Conservation (phyloP, 2,329 filamentous ascomycete genomes). For the Dactylellina sp. region DNA sequence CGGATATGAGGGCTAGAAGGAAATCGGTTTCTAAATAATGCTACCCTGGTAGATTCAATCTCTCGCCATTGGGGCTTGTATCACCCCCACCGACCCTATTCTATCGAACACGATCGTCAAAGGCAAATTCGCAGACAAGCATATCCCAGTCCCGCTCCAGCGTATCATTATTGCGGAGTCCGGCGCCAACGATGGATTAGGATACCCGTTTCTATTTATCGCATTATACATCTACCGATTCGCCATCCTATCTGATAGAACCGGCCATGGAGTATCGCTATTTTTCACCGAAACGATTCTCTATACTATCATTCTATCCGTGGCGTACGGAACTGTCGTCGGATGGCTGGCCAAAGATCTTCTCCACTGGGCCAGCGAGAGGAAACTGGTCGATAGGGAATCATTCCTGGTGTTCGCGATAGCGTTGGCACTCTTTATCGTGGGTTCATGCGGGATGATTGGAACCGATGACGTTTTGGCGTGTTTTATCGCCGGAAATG, state of each 20-base stretch:
- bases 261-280: conserved; percentile 74
- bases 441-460: conserved; percentile 86
- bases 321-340: conserved; percentile 79
- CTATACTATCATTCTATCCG: conserved; percentile 82
- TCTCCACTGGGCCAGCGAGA: conserved; percentile 84
- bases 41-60: conserved; percentile 71
- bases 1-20: neutral
- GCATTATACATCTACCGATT: conserved; percentile 87
- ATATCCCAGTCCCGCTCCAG: conserved; percentile 84
- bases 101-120: conserved; percentile 91
- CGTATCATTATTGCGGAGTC: conserved; percentile 84
- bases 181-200: conserved; percentile 87
- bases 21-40: conserved; percentile 3
- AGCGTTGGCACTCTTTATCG: conserved; percentile 75
- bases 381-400: conserved; percentile 84
- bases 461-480: conserved; percentile 90
- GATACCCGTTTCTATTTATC: conserved; percentile 88
- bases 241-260: conserved; percentile 71
- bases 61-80: conserved; percentile 81
- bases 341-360: conserved; percentile 85
- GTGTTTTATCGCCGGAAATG: conserved; percentile 91
- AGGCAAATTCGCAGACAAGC: conserved; percentile 90
- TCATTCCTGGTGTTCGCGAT: conserved; percentile 90
- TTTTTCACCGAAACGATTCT: conserved; percentile 90
- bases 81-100: conserved; percentile 92